Conservation (phyloP, 176 grass and related monocot species). For the Carex parvula region DNA sequence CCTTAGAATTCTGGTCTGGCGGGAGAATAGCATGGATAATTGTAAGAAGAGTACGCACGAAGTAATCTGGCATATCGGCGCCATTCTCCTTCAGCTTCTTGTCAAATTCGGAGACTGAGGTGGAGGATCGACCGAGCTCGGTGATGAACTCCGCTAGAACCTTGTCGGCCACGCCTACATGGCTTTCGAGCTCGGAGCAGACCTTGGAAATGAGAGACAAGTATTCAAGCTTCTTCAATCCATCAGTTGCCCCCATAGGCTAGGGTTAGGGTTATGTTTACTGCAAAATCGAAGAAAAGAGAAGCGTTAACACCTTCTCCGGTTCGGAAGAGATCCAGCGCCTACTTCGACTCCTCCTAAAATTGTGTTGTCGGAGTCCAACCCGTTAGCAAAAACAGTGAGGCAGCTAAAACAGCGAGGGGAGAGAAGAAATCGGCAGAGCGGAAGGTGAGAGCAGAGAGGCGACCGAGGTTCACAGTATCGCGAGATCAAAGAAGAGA, state of each 20-base stretch:
- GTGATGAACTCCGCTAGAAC: slow-evolving; percentile 50
- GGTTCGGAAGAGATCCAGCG: too few species aligned
- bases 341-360: too few species aligned
- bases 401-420: too few species aligned
- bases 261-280: slow-evolving; percentile 10
- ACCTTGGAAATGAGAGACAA: slow-evolving; percentile 46
- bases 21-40: slow-evolving; percentile 82
- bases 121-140: slow-evolving; percentile 39
- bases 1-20: slow-evolving; percentile 32
- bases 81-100: slow-evolving; percentile 42
- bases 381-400: too few species aligned
- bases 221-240: slow-evolving; percentile 42
- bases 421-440: too few species aligned
- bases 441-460: too few species aligned
- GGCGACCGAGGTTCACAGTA: too few species aligned
- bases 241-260: slow-evolving; percentile 6
- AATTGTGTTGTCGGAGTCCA: too few species aligned
- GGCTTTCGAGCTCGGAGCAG: slow-evolving; percentile 44
- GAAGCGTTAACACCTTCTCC: too few species aligned
- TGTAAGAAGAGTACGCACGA: slow-evolving; percentile 46
- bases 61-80: slow-evolving; percentile 43
- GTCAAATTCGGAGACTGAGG: slow-evolving; percentile 38
- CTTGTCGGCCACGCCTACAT: slow-evolving; percentile 44
- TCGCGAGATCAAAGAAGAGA: too few species aligned
- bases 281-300: neutral